These are phyloP conservation scores for Chaetomium fimeti DNA, from an alignment of 495 filamentous ascomycete species.

Conservation along the genomic window DNA sequence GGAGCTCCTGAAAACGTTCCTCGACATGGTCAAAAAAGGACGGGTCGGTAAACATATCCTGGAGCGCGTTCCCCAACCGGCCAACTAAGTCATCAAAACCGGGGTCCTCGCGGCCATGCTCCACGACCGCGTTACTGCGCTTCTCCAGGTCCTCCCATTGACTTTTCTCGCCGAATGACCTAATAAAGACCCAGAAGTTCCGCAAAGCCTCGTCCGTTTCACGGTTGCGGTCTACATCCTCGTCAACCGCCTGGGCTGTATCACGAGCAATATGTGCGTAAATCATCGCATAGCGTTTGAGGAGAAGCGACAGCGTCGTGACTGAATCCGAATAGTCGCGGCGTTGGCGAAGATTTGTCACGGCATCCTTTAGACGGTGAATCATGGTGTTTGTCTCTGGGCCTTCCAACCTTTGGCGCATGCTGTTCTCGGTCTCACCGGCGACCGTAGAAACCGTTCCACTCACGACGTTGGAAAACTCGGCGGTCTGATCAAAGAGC, in stretches of 20 bases:
- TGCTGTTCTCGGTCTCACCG: conserved; percentile 62
- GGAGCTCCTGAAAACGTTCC: conserved; percentile 69
- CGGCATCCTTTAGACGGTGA: conserved; percentile 69
- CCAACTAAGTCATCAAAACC: conserved; percentile 77
- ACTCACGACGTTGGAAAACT: conserved; percentile 62
- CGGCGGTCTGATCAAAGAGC: conserved; percentile 58
- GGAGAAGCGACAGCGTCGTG: conserved; percentile 68
- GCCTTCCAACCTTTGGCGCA: conserved; percentile 64
- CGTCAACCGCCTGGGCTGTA: conserved; percentile 59
- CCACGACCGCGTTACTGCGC: conserved; percentile 64
- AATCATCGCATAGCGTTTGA: conserved; percentile 72
- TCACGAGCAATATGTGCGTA: conserved; percentile 72
- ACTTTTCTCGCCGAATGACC: conserved; percentile 68
- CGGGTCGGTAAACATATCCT: conserved; percentile 84
- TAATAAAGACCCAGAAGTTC: conserved; percentile 75
- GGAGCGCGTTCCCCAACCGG: conserved; percentile 67
- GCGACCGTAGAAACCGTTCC: conserved; percentile 65
- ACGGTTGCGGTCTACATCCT: conserved; percentile 67
- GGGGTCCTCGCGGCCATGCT: conserved; percentile 72
- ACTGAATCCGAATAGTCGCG: conserved; percentile 84
- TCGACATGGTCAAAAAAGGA: conserved; percentile 71
- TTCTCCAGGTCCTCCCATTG: conserved; percentile 75
- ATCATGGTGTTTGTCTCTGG: conserved; percentile 71
- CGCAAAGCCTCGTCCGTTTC: conserved; percentile 72
- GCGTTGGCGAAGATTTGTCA: conserved; percentile 71